Evolutionary conservation across 352 stramenopile species (phyloP).

Genomic region (Phytophthora pisi): DNA sequence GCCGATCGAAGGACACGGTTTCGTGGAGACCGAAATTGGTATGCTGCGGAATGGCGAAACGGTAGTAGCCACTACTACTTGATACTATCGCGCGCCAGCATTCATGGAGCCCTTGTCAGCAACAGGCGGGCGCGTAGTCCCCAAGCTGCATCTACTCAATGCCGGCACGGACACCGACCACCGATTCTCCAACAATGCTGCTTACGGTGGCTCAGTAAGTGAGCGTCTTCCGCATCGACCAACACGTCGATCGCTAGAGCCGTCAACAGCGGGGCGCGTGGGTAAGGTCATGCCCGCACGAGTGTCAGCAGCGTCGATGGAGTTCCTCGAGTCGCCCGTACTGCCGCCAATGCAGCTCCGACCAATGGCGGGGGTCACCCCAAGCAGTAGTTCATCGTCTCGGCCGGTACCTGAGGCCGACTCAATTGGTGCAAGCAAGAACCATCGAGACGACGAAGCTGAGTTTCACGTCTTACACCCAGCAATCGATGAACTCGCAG

Average conservation of each 20-base stretch:
- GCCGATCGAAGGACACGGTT: conserved; percentile 1
- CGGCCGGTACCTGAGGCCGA: conserved; percentile 1
- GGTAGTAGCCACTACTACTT: not conserved
- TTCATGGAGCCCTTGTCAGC: conserved; percentile 37
- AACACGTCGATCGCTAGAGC: conserved; percentile 8
- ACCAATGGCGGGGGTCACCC: conserved; percentile 10
- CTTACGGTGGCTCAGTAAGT: conserved; percentile 8
- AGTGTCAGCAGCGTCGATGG: conserved; percentile 37
- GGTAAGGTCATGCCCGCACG: conserved; percentile 36
- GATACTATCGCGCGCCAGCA: not conserved
- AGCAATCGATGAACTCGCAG: conserved; percentile 50
- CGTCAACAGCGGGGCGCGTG: not conserved
- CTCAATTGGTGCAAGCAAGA: conserved; percentile 13
- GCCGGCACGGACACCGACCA: not conserved
- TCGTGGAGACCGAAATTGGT: conserved; percentile 1
- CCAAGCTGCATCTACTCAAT: conserved; percentile 37
- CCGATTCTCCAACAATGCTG: conserved; percentile 11
- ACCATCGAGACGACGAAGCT: conserved; percentile 21
- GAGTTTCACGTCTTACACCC: conserved; percentile 68
- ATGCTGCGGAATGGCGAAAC: conserved; percentile 16
- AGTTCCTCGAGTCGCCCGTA: conserved; percentile 40
- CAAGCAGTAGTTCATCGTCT: conserved; percentile 14
- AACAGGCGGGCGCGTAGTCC: conserved; percentile 17
- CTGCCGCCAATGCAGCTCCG: conserved; percentile 49
- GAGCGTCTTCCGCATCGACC: conserved; percentile 25